Base-by-base conservation (phyloP, 345 rosid genomes). In the Populus ilicifolia region DNA sequence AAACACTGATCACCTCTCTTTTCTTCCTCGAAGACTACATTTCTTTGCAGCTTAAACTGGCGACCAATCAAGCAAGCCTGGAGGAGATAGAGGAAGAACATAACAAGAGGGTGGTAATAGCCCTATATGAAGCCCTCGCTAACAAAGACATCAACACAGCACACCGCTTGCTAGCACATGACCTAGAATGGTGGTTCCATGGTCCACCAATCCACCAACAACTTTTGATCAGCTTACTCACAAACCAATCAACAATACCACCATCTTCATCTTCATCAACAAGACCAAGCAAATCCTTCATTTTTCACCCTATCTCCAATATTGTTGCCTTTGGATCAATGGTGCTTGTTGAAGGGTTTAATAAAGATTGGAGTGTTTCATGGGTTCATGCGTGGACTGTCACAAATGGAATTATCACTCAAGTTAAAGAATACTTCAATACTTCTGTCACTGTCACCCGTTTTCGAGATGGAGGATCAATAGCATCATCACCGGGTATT, bases 171-270 rank as follows among this genome's bases (percentile, higher is more conserved):
- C 75, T 84, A 3, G 70, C 70, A 8, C 62, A 77, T 5, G 83
- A 84, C 79, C 85, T 82, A 4, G 85, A 82, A 61, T 84, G 87
- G 87, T 82, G 85, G 83, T 82, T 82, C 77, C 85, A 79, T 29
- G 87, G 87, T 9, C 87, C 87, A 0, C 87, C 87, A 1, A 12
- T 63, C 17, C 83, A 79, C 77, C 83, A 82, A 52, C 69, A 76
- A 21, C 62, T 21, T 50, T 74, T 82, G 83, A 79, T 77, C 78
- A 81, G 38, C 41, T 30, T 79, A 3, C 85, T 84, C 52, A 84
- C 81, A 1, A 81, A 83, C 13, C 61, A 54, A 41, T 41, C 44
- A 41, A 41, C 44, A 52, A 33, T 33, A 33, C 4, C 61, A 52
- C 21, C 56, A 50, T 18, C 59, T 5, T 5, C 56, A 50, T 50